These are phyloP conservation scores for Kockovaella imperatae DNA, from an alignment of 768 basidiomycete genomes.

Conservation along the genomic window DNA sequence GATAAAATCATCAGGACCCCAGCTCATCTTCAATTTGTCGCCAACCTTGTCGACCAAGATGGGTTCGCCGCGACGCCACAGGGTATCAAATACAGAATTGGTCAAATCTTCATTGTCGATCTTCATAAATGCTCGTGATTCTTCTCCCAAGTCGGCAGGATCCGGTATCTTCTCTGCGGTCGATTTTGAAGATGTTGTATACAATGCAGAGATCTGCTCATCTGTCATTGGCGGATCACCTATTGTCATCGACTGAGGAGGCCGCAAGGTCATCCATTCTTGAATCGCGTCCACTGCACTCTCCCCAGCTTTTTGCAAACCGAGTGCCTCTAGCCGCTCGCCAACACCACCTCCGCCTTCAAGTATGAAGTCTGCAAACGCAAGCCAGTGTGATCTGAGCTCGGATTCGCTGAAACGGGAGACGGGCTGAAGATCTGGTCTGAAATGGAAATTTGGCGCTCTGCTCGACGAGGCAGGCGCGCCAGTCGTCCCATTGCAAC, in stretches of 20 bases:
- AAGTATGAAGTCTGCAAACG: conserved; percentile 58
- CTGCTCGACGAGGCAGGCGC: not conserved
- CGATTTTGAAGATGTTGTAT: conserved; percentile 19
- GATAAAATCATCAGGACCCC: conserved; percentile 78
- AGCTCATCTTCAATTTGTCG: conserved; percentile 58
- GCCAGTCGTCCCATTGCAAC: conserved; percentile 6
- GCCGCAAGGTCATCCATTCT: conserved; percentile 1
- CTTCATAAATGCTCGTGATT: conserved; percentile 50
- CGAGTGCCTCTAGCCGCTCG: conserved; percentile 5
- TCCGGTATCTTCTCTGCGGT: conserved; percentile 18
- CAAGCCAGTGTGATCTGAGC: conserved; percentile 57
- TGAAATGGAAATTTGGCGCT: conserved; percentile 13
- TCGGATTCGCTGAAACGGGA: conserved; percentile 64
- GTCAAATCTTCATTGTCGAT: conserved; percentile 53
- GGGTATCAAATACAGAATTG: conserved; percentile 55
- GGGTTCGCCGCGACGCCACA: conserved; percentile 71
- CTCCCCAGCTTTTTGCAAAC: conserved; percentile 6
- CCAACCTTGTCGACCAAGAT: conserved; percentile 65
- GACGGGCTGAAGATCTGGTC: conserved; percentile 60
- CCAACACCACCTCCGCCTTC: conserved; percentile 8
- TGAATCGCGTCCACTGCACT: conserved; percentile 3
- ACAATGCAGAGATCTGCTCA: conserved; percentile 6
- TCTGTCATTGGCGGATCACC: not conserved
- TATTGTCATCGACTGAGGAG: not conserved
- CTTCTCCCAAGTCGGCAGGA: conserved; percentile 44